Conservation (phyloP, 345 rosid genomes). For the Garcia nutans region DNA sequence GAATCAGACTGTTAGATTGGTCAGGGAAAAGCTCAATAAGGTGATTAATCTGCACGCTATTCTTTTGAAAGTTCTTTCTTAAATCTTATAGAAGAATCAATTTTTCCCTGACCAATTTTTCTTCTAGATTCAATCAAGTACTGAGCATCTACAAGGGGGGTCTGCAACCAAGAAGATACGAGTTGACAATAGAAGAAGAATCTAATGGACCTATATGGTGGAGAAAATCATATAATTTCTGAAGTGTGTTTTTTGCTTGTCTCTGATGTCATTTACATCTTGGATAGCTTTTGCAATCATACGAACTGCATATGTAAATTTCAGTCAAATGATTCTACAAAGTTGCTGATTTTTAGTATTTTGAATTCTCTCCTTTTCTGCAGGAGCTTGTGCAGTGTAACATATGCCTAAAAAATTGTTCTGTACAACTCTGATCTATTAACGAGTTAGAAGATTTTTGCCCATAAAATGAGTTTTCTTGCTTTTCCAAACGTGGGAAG, state of each 20-base stretch:
- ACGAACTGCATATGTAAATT: background rate
- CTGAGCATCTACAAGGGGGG: conserved; percentile 39
- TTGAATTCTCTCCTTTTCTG: background rate
- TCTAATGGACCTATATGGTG: conserved; percentile 29
- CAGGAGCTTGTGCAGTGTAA: background rate
- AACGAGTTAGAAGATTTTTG: background rate
- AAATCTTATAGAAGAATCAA: background rate
- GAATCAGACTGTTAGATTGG: conserved; percentile 73
- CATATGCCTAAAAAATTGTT: background rate
- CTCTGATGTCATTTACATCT: background rate
- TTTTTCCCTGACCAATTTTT: no score
- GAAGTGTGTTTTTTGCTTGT: background rate
- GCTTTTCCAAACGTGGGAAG: no score
- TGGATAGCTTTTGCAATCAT: no score
- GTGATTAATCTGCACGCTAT: conserved; percentile 32
- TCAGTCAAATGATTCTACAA: background rate
- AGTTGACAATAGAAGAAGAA: conserved; percentile 71
- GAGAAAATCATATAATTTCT: background rate
- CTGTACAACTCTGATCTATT: background rate
- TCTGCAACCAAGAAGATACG: conserved; percentile 58
- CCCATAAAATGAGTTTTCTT: background rate
- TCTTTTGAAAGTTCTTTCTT: background rate
- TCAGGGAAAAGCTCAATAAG: conserved; percentile 80
- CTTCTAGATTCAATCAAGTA: conserved; percentile 68
- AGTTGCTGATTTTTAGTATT: background rate